Evolutionary conservation across 176 grass and related monocot species (phyloP), one percentile per base, ranked within the genome.

Genomic region (Oryza punctata): DNA sequence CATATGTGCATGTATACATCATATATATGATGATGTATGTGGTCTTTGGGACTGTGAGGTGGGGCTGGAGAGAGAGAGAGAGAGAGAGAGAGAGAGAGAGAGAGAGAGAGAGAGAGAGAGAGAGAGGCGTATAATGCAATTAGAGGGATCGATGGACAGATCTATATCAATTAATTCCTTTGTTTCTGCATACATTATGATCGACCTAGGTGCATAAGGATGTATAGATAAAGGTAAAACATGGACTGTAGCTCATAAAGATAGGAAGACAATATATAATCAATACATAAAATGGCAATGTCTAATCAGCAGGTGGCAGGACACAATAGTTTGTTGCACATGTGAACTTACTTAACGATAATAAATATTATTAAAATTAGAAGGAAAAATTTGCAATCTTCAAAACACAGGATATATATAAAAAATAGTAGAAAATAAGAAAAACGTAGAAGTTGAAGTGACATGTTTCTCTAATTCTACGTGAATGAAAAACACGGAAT

Each of bases 161-260:
- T 54, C 16, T 54, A 6, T 29, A 9, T 26, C 61, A 74, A 67
- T 75, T 23, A 75, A 74, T 74, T 21, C 19, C 5, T 32, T 76
- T 63, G 52, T 76, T 76, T 61, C 37, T 13, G 74, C 18, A 61
- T 76, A 5, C 29, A 23, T 61, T 21, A 61, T 40, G 50, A 76
- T 76, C 15, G 33, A 19, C 10, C 5, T 2, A 13, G 5, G 19
- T 13, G 74, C 16, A 76, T 37, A 74, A 75, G 26, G 16, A 52
- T 3, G 46, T 12, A 21, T 32, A 19, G 19, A 70, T 50, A 54
- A 74, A 29, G 41, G 15, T 74, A 49, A 54, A 74, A 52, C 72
- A 30, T 54, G 26, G 25, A 74, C 45, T 74, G 45, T 74, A 52
- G 72, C 15, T 74, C 72, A 74, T 32, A 74, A 74, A 74, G 25